Evolutionary conservation across 352 stramenopile species (phyloP).

Genomic region (Vaucheria bursata): DNA sequence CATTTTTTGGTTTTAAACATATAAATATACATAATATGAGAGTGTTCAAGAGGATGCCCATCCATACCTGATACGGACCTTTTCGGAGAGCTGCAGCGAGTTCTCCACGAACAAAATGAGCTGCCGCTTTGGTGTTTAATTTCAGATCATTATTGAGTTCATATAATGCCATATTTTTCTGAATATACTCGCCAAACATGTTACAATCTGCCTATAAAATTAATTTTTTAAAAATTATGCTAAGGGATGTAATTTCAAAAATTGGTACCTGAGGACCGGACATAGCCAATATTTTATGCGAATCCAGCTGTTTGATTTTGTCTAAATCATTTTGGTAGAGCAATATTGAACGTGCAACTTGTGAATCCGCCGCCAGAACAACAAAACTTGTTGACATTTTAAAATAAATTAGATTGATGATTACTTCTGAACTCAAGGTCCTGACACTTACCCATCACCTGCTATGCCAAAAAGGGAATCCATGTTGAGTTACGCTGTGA

Average conservation of each 20-base stretch:
- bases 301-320: slow-evolving; percentile 59
- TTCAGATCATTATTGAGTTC: slow-evolving; percentile 64
- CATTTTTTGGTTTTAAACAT: too few species aligned
- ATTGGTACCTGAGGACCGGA: slow-evolving; percentile 7
- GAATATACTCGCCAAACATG: slow-evolving; percentile 63
- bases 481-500: slow-evolving; percentile 8
- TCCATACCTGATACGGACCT: slow-evolving; percentile 68
- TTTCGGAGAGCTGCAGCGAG: slow-evolving; percentile 63
- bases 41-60: too few species aligned
- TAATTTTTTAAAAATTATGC: neutral
- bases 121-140: slow-evolving; percentile 63
- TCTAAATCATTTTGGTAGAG: slow-evolving; percentile 84
- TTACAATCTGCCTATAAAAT: slow-evolving; percentile 41
- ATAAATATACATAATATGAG: too few species aligned
- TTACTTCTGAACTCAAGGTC: too few species aligned
- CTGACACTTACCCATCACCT: slow-evolving; percentile 39
- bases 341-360: slow-evolving; percentile 75
- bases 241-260: neutral
- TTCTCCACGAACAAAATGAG: slow-evolving; percentile 64
- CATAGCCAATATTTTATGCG: slow-evolving; percentile 43
- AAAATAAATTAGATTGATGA: neutral
- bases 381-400: slow-evolving; percentile 57
- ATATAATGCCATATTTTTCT: slow-evolving; percentile 58
- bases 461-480: slow-evolving; percentile 37
- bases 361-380: slow-evolving; percentile 73